phyloP scores from a whole-genome alignment of 805 yeast genomes.

The Phaffomyces antillensis region DNA sequence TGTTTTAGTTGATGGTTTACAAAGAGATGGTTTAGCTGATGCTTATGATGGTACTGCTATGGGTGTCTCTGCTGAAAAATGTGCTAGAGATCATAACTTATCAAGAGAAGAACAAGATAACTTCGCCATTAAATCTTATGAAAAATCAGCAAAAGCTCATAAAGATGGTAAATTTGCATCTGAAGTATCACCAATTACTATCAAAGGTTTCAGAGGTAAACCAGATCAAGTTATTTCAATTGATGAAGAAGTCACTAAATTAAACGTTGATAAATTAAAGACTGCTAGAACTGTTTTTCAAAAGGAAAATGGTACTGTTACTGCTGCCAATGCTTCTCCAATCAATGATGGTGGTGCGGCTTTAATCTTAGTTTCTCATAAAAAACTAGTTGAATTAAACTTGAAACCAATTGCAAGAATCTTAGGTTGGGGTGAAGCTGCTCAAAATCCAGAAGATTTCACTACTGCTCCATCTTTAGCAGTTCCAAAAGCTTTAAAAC shows the following conservation, averaged over 20 bases:
- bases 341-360: conserved; percentile 99
- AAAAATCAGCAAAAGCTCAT: conserved; percentile 78
- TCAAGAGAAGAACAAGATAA: conserved; percentile 86
- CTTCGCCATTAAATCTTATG: conserved; percentile 78
- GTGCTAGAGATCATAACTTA: conserved; percentile 75
- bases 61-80: conserved; percentile 98
- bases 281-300: conserved; percentile 92
- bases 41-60: conserved; percentile 83
- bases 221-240: conserved; percentile 63
- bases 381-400: conserved; percentile 76
- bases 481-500: conserved; percentile 91
- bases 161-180: conserved; percentile 69
- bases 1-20: conserved; percentile 76
- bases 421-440: conserved; percentile 97
- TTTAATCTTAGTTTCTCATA: conserved; percentile 76
- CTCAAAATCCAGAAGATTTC: conserved; percentile 89
- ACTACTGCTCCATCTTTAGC: conserved; percentile 95
- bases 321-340: conserved; percentile 96
- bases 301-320: conserved; percentile 89
- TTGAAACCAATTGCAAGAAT: conserved; percentile 86
- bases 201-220: conserved; percentile 88
- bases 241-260: conserved; percentile 81
- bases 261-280: conserved; percentile 69
- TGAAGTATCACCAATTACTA: conserved; percentile 83
- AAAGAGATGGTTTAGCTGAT: conserved; percentile 88